phyloP scores from a whole-genome alignment of 2,329 filamentous ascomycete genomes.

The Zalaria sp. region DNA sequence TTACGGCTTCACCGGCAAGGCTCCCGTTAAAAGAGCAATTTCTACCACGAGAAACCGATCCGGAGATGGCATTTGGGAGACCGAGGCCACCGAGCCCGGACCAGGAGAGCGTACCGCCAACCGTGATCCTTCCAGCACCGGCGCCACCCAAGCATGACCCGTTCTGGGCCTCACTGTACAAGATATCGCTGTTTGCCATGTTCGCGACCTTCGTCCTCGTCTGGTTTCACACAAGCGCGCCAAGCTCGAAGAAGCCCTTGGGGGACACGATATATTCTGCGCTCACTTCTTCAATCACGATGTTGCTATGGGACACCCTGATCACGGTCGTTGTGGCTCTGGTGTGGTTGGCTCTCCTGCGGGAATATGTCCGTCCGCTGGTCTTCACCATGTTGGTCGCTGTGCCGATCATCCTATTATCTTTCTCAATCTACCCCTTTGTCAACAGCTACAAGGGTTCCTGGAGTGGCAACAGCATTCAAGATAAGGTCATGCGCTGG shows the following conservation, averaged over 20 bases:
- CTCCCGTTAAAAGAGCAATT: conserved; percentile 23
- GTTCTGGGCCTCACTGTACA: conserved; percentile 83
- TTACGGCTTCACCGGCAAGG: conserved; percentile 31
- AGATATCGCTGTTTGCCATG: conserved; percentile 71
- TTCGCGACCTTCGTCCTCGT: conserved; percentile 82
- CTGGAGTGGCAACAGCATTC: conserved; percentile 61
- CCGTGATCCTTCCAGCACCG: conserved; percentile 43
- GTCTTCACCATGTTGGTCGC: conserved; percentile 69
- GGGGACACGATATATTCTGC: conserved; percentile 93
- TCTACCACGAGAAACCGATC: conserved; percentile 37
- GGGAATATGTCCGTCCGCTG: conserved; percentile 76
- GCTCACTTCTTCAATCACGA: conserved; percentile 71
- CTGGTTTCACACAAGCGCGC: conserved; percentile 72
- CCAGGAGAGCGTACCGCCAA: conserved; percentile 40
- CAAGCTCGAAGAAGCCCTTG: conserved; percentile 53
- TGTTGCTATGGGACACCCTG: conserved; percentile 80
- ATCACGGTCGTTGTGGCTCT: conserved; percentile 81
- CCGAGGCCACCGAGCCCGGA: conserved; percentile 34
- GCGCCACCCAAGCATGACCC: conserved; percentile 72
- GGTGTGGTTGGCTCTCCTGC: conserved; percentile 76
- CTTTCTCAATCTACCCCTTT: conserved; percentile 83
- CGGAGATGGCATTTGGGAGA: conserved; percentile 31
- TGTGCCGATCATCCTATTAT: conserved; percentile 73
- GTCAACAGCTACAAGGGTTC: conserved; percentile 74
- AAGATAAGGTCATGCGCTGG: conserved; percentile 84